Evolutionary conservation across 1,139 yeast genomes (phyloP).

Genomic region (Scheffersomyces lignicola): DNA sequence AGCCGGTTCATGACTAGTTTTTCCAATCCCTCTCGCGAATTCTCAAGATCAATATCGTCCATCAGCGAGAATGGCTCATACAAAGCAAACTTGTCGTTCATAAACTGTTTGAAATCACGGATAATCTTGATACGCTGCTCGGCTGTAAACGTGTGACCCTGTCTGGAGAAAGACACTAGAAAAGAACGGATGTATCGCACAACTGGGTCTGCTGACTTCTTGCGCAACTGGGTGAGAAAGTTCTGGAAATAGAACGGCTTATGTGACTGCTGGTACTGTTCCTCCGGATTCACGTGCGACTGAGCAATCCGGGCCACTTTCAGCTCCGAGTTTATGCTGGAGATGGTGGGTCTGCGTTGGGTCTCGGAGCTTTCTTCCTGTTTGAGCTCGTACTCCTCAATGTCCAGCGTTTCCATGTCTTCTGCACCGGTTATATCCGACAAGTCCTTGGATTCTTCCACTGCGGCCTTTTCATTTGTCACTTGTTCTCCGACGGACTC

Average conservation of each 20-base stretch:
- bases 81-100: constrained; percentile 60
- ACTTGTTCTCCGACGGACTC: constrained; percentile 5
- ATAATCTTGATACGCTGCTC: constrained; percentile 78
- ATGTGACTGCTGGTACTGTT: constrained; percentile 42
- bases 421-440: constrained; percentile 17
- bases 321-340: not conserved
- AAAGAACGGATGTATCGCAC: constrained; percentile 84
- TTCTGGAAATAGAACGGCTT: constrained; percentile 78
- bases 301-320: constrained; percentile 1
- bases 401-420: constrained; percentile 13
- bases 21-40: constrained; percentile 89
- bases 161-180: constrained; percentile 69
- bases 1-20: constrained; percentile 88
- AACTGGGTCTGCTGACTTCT: constrained; percentile 82
- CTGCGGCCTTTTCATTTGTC: constrained; percentile 1
- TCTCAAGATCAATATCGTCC: constrained; percentile 58
- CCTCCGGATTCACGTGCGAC: constrained; percentile 21
- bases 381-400: constrained; percentile 15
- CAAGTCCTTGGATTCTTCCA: constrained; percentile 9
- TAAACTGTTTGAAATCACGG: constrained; percentile 69
- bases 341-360: not conserved
- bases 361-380: constrained; percentile 6
- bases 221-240: constrained; percentile 70
- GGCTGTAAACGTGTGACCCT: constrained; percentile 61
- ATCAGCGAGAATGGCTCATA: constrained; percentile 77